phyloP scores from a whole-genome alignment of 2,329 filamentous ascomycete genomes.

The Pseudogymnoascus sp. region DNA sequence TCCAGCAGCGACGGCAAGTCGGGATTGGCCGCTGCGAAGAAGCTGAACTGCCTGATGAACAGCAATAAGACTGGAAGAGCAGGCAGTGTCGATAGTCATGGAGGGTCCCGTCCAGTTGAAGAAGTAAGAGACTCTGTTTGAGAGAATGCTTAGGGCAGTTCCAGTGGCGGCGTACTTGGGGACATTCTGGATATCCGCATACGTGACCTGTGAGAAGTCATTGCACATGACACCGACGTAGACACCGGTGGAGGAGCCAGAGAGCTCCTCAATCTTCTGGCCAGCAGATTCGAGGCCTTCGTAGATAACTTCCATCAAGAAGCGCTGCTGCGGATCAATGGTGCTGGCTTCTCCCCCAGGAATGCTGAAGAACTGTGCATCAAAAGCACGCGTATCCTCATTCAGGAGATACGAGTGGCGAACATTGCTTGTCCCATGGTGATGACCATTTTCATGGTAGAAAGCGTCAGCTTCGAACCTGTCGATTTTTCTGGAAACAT shows the following conservation, averaged over 20 bases:
- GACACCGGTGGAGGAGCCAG: constrained; percentile 20
- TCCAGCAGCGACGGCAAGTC: constrained; percentile 18
- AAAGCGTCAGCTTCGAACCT: constrained; percentile 10
- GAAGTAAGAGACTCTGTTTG: constrained; percentile 37
- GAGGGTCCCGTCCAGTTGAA: constrained; percentile 34
- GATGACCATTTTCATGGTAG: constrained; percentile 11
- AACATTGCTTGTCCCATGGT: constrained; percentile 13
- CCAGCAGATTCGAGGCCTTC: constrained; percentile 25
- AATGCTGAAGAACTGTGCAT: constrained; percentile 26
- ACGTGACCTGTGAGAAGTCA: constrained; percentile 30
- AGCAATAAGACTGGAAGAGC: constrained; percentile 31
- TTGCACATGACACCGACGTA: constrained; percentile 31
- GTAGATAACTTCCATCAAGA: constrained; percentile 24
- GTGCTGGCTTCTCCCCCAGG: constrained; percentile 21
- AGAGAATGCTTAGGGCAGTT: constrained; percentile 26
- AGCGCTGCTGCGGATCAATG: constrained; percentile 26
- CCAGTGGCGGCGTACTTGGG: constrained; percentile 31
- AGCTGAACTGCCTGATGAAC: constrained; percentile 26
- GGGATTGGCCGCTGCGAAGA: constrained; percentile 15
- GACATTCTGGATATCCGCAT: constrained; percentile 30
- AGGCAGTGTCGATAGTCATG: constrained; percentile 35
- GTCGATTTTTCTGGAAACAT: constrained; percentile 9
- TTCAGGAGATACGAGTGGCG: constrained; percentile 9
- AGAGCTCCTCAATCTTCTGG: constrained; percentile 18
- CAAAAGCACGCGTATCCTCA: constrained; percentile 15